Percentiles rank a stretch among this genome's conserved stretches.
Conservation (phyloP, 2,329 filamentous ascomycete species). For the Esteya vermicola region DNA sequence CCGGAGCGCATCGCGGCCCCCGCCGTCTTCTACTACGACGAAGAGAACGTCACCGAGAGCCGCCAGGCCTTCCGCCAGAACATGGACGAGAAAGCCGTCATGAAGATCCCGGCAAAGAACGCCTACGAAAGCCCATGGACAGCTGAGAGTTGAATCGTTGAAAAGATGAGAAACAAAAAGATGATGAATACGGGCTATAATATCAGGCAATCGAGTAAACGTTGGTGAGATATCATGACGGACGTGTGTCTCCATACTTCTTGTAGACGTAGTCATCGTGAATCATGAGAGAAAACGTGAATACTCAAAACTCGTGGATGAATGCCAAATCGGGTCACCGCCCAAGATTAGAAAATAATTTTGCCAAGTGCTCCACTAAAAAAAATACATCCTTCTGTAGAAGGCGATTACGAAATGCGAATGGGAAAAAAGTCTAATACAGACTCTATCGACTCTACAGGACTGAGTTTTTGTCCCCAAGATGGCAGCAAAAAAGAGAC, state of each 20-base stretch:
- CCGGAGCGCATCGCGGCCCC: constrained; percentile 44
- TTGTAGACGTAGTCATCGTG: too few relatives aligned
- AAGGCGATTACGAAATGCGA: too few relatives aligned
- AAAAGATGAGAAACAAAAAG: too few relatives aligned
- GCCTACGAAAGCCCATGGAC: constrained; percentile 7
- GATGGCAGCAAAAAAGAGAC: constrained; percentile 2
- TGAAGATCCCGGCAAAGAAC: constrained; percentile 5
- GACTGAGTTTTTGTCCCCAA: background rate
- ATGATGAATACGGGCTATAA: too few relatives aligned
- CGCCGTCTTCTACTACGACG: constrained; percentile 38
- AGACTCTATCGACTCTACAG: background rate
- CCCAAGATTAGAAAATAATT: background rate
- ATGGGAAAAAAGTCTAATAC: too few relatives aligned
- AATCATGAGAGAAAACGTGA: too few relatives aligned
- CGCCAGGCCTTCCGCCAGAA: constrained; percentile 25
- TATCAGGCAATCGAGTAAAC: too few relatives aligned
- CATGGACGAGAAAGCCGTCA: constrained; percentile 9
- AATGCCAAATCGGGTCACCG: background rate
- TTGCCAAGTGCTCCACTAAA: constrained; percentile 2
- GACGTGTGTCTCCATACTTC: too few relatives aligned
- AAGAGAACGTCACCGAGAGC: constrained; percentile 32
- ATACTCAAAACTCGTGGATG: too few relatives aligned
- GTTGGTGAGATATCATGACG: too few relatives aligned
- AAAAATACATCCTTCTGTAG: background rate
- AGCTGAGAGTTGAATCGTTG: too few relatives aligned